Conservation (phyloP, 108 stramenopile species). For the Chaetoceros tenuissimus region DNA sequence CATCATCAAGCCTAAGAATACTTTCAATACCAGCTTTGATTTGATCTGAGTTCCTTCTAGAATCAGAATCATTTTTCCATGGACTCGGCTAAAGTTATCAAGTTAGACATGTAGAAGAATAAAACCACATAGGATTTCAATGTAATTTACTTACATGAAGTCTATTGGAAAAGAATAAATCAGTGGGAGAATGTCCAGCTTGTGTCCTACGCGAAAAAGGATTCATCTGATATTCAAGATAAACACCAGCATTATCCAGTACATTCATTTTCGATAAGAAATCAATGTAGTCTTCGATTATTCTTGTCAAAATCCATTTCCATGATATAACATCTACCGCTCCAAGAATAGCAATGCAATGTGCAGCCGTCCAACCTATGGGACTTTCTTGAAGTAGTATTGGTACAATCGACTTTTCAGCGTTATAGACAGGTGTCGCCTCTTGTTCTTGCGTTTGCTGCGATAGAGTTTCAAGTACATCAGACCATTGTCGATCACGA, state of each 20-base stretch:
- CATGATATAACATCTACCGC: background rate
- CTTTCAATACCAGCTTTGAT: background rate
- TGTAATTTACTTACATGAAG: background rate
- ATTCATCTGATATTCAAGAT: too few relatives aligned
- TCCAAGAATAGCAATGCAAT: slow-evolving; percentile 1
- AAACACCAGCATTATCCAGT: too few relatives aligned
- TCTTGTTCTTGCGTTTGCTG: too few relatives aligned
- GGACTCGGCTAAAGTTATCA: background rate
- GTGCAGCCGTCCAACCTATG: slow-evolving; percentile 11
- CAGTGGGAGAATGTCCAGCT: slow-evolving; percentile 1
- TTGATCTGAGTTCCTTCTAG: background rate
- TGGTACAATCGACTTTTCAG: background rate
- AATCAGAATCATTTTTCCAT: background rate
- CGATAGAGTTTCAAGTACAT: too few relatives aligned
- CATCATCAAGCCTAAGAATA: background rate
- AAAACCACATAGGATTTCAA: background rate
- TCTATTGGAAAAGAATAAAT: slow-evolving; percentile 8
- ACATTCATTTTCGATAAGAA: too few relatives aligned
- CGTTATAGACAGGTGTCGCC: too few relatives aligned
- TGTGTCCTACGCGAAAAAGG: background rate
- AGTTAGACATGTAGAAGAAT: background rate
- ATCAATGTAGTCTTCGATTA: too few relatives aligned
- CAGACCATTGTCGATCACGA: too few relatives aligned
- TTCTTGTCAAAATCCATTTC: slow-evolving; percentile 1
- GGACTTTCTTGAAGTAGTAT: background rate